These are phyloP conservation scores for Dictyostelium brefeldianum DNA, from an alignment of 78 protist species.

Conservation along the genomic window DNA sequence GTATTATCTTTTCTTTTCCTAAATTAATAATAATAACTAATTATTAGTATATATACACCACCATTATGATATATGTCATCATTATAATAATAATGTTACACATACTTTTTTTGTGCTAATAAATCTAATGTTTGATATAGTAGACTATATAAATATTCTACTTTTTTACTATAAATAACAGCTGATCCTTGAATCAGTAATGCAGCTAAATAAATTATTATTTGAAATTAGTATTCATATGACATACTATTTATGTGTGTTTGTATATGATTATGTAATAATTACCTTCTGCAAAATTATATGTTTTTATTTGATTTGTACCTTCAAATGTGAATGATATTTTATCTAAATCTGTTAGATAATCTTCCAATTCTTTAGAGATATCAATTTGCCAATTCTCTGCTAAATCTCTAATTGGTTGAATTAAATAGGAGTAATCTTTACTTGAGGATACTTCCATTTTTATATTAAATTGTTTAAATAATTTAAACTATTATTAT, in stretches of 20 bases:
- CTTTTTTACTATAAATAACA: constrained; percentile 92
- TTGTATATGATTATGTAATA: neutral
- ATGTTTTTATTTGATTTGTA: neutral
- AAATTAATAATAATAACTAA: neutral
- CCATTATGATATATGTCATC: neutral
- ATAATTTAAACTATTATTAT: neutral
- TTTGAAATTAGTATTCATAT: neutral
- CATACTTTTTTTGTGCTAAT: constrained; percentile 54
- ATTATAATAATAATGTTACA: neutral
- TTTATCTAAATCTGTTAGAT: constrained; percentile 84
- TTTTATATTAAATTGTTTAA: neutral
- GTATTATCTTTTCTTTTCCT: constrained; percentile 59
- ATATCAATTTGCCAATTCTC: constrained; percentile 94
- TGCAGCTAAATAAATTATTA: constrained; percentile 85
- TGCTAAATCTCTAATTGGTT: constrained; percentile 88
- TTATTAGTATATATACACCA: neutral
- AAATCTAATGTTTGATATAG: constrained; percentile 87
- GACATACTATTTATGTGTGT: neutral
- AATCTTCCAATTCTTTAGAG: constrained; percentile 93
- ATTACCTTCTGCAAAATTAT: constrained; percentile 95
- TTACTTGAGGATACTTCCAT: neutral
- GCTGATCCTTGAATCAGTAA: constrained; percentile 96
- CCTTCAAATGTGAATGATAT: constrained; percentile 84
- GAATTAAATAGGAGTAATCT: constrained; percentile 27
- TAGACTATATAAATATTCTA: constrained; percentile 91